Conservation (phyloP, 1,284 basidiomycete genomes). For the Chalciporus piperatoides region DNA sequence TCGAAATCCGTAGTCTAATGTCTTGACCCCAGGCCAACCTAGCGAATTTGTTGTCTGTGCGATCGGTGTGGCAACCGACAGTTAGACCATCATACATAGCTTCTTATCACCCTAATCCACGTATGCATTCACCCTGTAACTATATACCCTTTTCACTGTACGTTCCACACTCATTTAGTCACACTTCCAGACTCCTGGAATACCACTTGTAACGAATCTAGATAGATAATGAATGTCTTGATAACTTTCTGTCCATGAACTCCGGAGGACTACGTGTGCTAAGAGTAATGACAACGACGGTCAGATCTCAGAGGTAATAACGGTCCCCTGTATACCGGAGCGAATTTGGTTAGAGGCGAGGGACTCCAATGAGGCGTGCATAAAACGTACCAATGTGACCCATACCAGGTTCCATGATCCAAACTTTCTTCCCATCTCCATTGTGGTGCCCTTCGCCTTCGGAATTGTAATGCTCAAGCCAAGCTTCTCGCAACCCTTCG, state of each 20-base stretch:
- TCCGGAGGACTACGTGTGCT: background rate
- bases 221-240: constrained; percentile 7
- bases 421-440: constrained; percentile 55
- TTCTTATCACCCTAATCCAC: constrained; percentile 5
- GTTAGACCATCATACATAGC: constrained; percentile 3
- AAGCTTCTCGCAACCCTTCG: constrained; percentile 64
- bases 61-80: constrained; percentile 5
- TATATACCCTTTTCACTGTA: constrained; percentile 13
- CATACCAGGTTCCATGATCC: constrained; percentile 79
- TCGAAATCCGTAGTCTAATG: constrained; percentile 6
- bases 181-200: constrained; percentile 2
- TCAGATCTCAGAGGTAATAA: constrained; percentile 45
- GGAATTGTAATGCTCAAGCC: constrained; percentile 55
- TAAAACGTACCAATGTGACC: constrained; percentile 67
- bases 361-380: background rate
- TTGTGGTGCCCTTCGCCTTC: constrained; percentile 37
- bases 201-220: constrained; percentile 6
- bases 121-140: constrained; percentile 9
- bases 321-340: constrained; percentile 39
- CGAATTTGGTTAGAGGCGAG: constrained; percentile 9
- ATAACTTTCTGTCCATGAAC: background rate
- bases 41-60: constrained; percentile 17
- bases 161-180: constrained; percentile 13
- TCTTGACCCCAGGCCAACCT: constrained; percentile 24
- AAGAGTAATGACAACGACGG: background rate